Evolutionary conservation across 805 yeast genomes (phyloP), one percentile per base, ranked within the genome.

Genomic region (Diddensiella transvaalensis): DNA sequence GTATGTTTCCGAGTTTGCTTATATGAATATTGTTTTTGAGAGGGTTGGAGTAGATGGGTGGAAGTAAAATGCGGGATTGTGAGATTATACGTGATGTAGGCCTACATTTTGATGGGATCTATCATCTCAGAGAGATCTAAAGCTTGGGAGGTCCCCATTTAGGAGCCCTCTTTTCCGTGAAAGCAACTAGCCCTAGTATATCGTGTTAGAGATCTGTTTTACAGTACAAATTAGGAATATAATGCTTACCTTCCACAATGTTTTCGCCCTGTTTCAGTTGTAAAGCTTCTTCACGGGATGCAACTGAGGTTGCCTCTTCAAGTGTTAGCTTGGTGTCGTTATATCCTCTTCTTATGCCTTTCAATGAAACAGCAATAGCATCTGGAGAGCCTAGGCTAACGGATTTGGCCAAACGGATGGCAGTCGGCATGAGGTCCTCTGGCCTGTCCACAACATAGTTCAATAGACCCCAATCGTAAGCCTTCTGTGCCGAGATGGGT

Each of bases 301-400:
- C 58, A 1, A 33, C 33, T 4, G 23, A 36, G 13, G 61, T 54
- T 6, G 60, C 60, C 24, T 53, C 57, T 3, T 11, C 13, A 15
- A 50, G 46, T 24, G 46, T 46, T 18, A 49, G 40, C 18, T 44
- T 47, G 1, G 60, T 48, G 19, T 55, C 54, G 17, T 49, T 51
- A 30, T 49, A 48, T 13, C 62, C 62, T 6, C 56, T 44, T 18
- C 60, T 40, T 26, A 60, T 53, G 22, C 58, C 52, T 2, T 39
- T 29, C 30, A 59, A 45, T 6, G 57, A 46, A 11, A 58, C 62
- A 17, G 26, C 32, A 19, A 59, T 37, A 5, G 60, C 54, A 8
- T 60, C 62, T 3, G 63, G 63, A 3, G 63, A 60, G 21, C 59
- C 58, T 21, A 40, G 33, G n/a, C 38, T 21, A 19, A 60, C 48